Evolutionary conservation across 371 early-diverging fungal genomes (phyloP), one percentile per base, ranked within the genome.

Genomic region (Actinomucor elegans): DNA sequence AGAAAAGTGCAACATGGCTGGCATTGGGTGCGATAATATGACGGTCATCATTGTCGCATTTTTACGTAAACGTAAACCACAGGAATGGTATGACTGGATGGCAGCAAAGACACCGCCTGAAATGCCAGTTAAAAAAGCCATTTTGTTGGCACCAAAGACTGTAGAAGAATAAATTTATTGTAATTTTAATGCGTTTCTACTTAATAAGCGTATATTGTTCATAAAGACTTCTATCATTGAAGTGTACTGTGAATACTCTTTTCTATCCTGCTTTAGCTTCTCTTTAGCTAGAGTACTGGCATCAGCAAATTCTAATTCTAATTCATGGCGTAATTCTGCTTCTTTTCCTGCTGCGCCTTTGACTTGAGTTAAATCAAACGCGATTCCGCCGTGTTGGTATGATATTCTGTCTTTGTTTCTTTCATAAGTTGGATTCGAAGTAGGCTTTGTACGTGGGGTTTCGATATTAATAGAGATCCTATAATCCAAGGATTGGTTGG

Each of bases 11-110:
- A 91, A 90, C 34, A 66, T 87, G 48, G 86, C 89, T 36, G 92
- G 92, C 12, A 79, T 94, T 29, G 97, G 97, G 14, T 94, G 94
- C 69, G 97, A 97, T 67, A 97, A 97, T 75, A 97, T 97, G 97
- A 94, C 96, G 0, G 87, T 97, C 26, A 69, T 94, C 20, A 89
- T 97, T 46, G 86, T 93, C 12, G 97, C 78, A 0, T 69, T 94
- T 45, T 69, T 94, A 57, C 75, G 86, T 46, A 90, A 89, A 48
- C 73, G 70, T 52, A 74, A 84, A 20, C 55, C 68, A 47, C 79
- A 81, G 7, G 77, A 85, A 55, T 92, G 92, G 92, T 73, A 80
- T 17, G 64, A 75, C 24, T 67, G 67, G 63, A 67, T 67, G 67
- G 62, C 67, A 3, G 34, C 48, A 12, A 62, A 67, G 38, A 15